Percentiles rank a stretch among this genome's conserved stretches.
Conservation (phyloP, 306 rosid species). For the Quercus suber region DNA sequence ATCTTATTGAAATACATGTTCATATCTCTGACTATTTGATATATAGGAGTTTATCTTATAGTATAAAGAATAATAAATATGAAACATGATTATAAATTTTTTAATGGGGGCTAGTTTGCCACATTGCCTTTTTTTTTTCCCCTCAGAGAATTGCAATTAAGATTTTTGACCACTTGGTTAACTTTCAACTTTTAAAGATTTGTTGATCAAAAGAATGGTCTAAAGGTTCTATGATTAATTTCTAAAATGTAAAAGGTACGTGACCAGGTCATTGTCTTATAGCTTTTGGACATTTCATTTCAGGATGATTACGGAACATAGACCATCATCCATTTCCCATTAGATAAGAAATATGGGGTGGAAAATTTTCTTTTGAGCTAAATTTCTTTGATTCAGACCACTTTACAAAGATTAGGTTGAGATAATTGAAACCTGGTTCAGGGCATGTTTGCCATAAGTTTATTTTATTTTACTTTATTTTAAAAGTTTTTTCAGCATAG, state of each 20-base stretch:
- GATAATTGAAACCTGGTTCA: no score
- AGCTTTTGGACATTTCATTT: background rate
- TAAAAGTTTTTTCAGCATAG: no score
- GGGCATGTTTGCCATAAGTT: no score
- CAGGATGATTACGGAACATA: background rate
- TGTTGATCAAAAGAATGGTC: background rate
- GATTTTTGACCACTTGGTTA: background rate
- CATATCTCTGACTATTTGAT: background rate
- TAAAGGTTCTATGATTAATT: background rate
- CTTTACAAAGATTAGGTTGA: no score
- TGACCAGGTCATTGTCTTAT: background rate
- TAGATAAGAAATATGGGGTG: background rate
- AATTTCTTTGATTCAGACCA: no score
- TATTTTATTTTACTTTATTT: no score
- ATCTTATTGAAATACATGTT: conserved; percentile 2
- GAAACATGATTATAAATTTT: background rate
- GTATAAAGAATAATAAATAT: background rate
- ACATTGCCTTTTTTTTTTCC: background rate
- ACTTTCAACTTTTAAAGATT: background rate
- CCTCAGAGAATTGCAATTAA: background rate
- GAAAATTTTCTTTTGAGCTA: background rate
- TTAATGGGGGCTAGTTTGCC: background rate
- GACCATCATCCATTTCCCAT: background rate
- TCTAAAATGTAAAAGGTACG: background rate
- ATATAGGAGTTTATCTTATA: background rate